Evolutionary conservation across 139 green algal species (phyloP).

Genomic region (Closterium sp.): DNA sequence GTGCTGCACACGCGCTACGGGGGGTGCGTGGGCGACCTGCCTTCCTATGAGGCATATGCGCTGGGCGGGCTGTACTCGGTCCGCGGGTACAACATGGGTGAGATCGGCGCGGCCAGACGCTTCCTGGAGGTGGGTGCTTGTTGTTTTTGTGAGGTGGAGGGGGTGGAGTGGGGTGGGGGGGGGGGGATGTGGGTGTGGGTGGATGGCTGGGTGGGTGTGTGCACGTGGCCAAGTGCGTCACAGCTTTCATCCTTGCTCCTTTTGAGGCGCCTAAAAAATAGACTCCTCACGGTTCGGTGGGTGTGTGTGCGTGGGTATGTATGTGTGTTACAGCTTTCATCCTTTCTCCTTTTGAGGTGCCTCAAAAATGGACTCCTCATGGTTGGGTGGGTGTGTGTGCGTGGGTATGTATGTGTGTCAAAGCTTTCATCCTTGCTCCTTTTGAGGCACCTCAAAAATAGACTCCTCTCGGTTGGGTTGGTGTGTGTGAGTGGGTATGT

Average conservation of each 20-base stretch:
- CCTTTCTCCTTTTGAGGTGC: no score
- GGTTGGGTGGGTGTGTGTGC: neutral
- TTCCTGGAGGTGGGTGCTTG: neutral
- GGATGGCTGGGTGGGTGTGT: neutral
- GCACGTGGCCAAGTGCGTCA: no score
- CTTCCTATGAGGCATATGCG: conserved; percentile 88
- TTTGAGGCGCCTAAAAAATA: no score
- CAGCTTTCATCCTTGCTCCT: no score
- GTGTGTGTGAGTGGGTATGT: neutral
- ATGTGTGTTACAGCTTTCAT: neutral
- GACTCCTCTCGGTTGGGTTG: neutral
- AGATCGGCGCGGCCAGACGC: conserved; percentile 78
- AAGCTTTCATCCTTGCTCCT: no score
- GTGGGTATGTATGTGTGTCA: no score
- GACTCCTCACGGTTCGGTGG: neutral
- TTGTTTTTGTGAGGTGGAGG: neutral
- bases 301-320: neutral
- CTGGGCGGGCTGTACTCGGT: conserved; percentile 92
- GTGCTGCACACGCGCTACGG: conserved; percentile 72
- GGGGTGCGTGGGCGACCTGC: conserved; percentile 83
- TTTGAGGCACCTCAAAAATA: no score
- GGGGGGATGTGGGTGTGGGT: neutral
- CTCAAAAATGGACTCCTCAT: neutral
- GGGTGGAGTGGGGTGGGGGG: neutral
- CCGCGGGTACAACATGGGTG: conserved; percentile 87